Percentiles rank a stretch among this genome's conserved stretches.
Conservation (phyloP, 2,329 filamentous ascomycete genomes). For the Talaromyces sp. region DNA sequence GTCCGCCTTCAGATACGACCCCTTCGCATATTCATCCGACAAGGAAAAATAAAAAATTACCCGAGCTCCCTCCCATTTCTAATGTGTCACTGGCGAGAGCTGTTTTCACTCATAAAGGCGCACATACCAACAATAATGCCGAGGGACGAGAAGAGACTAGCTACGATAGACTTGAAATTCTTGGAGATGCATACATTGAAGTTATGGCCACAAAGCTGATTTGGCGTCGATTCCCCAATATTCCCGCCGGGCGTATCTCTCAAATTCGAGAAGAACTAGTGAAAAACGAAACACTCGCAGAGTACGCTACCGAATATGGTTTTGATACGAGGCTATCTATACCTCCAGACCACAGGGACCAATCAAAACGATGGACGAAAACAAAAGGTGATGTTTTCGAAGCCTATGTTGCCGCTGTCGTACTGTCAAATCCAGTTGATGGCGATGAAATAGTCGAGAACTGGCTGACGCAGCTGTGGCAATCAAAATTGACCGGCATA, state of each 20-base stretch:
- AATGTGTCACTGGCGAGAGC: constrained; percentile 56
- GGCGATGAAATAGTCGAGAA: constrained; percentile 58
- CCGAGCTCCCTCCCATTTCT: constrained; percentile 52
- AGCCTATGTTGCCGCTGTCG: constrained; percentile 75
- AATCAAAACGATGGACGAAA: constrained; percentile 59
- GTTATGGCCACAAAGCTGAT: constrained; percentile 71
- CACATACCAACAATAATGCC: constrained; percentile 20
- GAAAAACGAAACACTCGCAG: constrained; percentile 70
- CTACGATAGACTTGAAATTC: constrained; percentile 83
- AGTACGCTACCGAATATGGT: constrained; percentile 65
- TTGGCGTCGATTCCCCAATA: constrained; percentile 61
- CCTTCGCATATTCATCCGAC: background rate
- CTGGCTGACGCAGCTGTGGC: constrained; percentile 76
- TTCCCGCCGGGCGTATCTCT: constrained; percentile 63
- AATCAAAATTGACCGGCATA: constrained; percentile 49
- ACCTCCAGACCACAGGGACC: constrained; percentile 41
- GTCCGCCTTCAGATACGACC: constrained; percentile 7
- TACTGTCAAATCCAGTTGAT: constrained; percentile 59
- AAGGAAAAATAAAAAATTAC: constrained; percentile 11
- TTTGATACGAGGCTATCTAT: constrained; percentile 56
- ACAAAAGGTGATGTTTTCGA: constrained; percentile 84
- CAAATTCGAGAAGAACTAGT: constrained; percentile 74
- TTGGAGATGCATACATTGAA: constrained; percentile 83
- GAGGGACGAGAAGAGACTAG: constrained; percentile 36
- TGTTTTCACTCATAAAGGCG: constrained; percentile 62